Evolutionary conservation across 2,329 filamentous ascomycete species (phyloP).

Genomic region (Verticillium klebahnii): DNA sequence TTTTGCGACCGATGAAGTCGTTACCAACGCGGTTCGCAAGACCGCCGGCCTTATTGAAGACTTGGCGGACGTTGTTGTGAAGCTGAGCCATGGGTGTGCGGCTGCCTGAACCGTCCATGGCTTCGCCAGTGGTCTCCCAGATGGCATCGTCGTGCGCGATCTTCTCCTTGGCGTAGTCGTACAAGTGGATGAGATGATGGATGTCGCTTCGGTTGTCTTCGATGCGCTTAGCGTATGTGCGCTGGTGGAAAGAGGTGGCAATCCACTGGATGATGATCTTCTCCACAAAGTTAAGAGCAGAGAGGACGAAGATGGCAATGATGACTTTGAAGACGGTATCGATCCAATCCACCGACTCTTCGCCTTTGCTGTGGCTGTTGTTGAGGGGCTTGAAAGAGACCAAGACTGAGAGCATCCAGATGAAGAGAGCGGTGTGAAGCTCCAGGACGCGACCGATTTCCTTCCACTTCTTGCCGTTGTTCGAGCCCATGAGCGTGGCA

Average conservation of each 20-base stretch:
- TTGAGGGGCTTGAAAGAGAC: slow-evolving; percentile 83
- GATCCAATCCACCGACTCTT: slow-evolving; percentile 56
- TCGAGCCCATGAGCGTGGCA: slow-evolving; percentile 72
- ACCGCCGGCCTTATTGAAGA: slow-evolving; percentile 75
- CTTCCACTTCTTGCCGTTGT: slow-evolving; percentile 88
- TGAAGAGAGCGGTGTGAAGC: slow-evolving; percentile 77
- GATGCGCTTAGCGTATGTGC: slow-evolving; percentile 87
- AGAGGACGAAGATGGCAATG: slow-evolving; percentile 75
- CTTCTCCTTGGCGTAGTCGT: slow-evolving; percentile 72
- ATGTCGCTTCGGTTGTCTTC: slow-evolving; percentile 92
- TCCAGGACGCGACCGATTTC: slow-evolving; percentile 85
- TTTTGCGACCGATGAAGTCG: slow-evolving; percentile 79
- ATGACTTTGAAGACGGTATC: slow-evolving; percentile 78
- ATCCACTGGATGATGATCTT: slow-evolving; percentile 96
- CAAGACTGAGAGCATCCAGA: slow-evolving; percentile 86
- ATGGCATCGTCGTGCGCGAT: slow-evolving; percentile 49
- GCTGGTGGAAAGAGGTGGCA: slow-evolving; percentile 84
- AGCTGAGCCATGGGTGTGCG: slow-evolving; percentile 73
- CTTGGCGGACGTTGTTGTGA: slow-evolving; percentile 69
- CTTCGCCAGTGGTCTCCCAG: slow-evolving; percentile 33
- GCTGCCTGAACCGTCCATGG: slow-evolving; percentile 47
- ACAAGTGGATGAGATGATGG: slow-evolving; percentile 48
- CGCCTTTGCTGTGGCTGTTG: slow-evolving; percentile 35
- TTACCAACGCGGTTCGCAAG: slow-evolving; percentile 82
- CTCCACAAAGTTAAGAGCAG: slow-evolving; percentile 77